phyloP scores from a whole-genome alignment of 208 protist genomes.

The Acanthamoeba culbertsoni region DNA sequence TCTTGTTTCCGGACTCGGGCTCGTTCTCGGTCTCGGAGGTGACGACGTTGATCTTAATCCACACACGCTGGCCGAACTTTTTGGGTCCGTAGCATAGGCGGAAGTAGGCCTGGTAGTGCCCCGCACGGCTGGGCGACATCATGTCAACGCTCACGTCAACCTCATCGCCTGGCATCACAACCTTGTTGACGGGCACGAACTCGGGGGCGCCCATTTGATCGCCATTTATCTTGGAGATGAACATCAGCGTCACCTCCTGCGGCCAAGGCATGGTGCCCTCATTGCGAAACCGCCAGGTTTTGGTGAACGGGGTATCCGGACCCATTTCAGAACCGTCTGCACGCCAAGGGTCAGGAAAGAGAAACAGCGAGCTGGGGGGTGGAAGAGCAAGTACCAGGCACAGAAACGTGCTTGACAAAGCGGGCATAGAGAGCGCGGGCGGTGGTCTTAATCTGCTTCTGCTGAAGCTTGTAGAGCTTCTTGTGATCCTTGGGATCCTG shows the following conservation, averaged over 20 bases:
- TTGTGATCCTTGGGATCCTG: background rate
- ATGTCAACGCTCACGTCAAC: slow-evolving; percentile 14
- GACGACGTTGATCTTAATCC: slow-evolving; percentile 14
- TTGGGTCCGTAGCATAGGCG: background rate
- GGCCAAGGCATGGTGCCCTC: slow-evolving; percentile 4
- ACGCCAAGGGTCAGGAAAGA: background rate
- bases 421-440: background rate
- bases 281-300: slow-evolving; percentile 8
- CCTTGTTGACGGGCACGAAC: background rate
- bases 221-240: background rate
- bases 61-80: slow-evolving; percentile 16
- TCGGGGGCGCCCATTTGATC: slow-evolving; percentile 24
- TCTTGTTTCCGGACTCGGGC: background rate
- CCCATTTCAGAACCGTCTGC: background rate
- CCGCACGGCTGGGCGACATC: background rate
- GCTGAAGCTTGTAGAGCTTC: slow-evolving; percentile 4
- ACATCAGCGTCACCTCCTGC: background rate
- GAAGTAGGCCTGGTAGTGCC: background rate
- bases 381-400: background rate
- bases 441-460: background rate
- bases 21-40: background rate
- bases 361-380: background rate
- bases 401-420: slow-evolving; percentile 24
- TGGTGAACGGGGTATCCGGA: background rate
- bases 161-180: background rate